These are phyloP conservation scores for Porphyrellus cyaneotinctus DNA, from an alignment of 768 basidiomycete genomes.

Conservation along the genomic window DNA sequence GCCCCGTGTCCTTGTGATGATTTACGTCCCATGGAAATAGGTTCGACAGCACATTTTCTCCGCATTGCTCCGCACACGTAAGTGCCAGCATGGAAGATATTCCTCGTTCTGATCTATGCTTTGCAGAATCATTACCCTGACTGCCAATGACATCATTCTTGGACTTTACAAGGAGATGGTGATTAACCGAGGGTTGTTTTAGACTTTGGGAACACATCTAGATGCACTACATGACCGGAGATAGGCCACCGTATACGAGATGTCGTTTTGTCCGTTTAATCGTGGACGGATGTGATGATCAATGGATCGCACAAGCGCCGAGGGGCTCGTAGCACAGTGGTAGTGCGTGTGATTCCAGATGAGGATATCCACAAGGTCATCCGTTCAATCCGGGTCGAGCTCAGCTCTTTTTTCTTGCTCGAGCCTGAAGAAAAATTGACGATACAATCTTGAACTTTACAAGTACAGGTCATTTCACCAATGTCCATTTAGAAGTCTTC, in stretches of 20 bases:
- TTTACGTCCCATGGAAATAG: slow-evolving; percentile 34
- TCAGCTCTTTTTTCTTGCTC: slow-evolving; percentile 15
- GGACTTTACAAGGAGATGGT: slow-evolving; percentile 55
- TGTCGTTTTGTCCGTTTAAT: too few species aligned
- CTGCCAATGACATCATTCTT: slow-evolving; percentile 77
- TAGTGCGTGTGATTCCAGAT: slow-evolving; percentile 33
- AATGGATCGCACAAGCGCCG: too few species aligned
- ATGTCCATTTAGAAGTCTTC: slow-evolving; percentile 62
- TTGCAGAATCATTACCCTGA: slow-evolving; percentile 81
- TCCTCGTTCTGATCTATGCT: not conserved
- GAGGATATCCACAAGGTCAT: slow-evolving; percentile 38
- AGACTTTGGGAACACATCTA: not conserved
- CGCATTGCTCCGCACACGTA: slow-evolving; percentile 92
- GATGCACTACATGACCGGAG: too few species aligned
- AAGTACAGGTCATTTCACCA: slow-evolving; percentile 11
- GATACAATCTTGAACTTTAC: too few species aligned
- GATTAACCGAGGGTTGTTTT: slow-evolving; percentile 8
- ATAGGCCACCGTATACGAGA: not conserved
- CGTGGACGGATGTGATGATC: too few species aligned
- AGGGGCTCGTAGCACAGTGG: slow-evolving; percentile 27
- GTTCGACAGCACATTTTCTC: slow-evolving; percentile 90
- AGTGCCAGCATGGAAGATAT: slow-evolving; percentile 24
- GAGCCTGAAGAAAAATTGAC: too few species aligned
- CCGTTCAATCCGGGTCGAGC: slow-evolving; percentile 44
- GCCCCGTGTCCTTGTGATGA: not conserved